Percentiles rank a stretch among this genome's conserved stretches.
These are phyloP conservation scores for Tricholoma flavovirens DNA, from an alignment of 768 basidiomycete genomes.

Conservation along the genomic window DNA sequence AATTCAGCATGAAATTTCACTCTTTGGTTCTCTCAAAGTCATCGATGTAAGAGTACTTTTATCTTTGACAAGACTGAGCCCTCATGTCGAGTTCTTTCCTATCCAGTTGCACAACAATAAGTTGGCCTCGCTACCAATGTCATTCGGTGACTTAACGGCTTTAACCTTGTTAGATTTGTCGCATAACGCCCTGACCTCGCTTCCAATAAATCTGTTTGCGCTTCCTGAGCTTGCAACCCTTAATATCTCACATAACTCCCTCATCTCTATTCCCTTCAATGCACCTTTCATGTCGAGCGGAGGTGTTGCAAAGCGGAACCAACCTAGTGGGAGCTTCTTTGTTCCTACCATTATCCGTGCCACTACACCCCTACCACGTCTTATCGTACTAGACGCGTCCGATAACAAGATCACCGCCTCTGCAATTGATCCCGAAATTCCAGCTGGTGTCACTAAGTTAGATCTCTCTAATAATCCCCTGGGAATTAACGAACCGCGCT, in stretches of 20 bases:
- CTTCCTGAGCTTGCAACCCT: conserved; percentile 62
- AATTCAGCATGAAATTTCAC: conserved; percentile 75
- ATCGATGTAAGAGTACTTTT: conserved; percentile 47
- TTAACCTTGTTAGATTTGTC: conserved; percentile 71
- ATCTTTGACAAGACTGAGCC: neutral
- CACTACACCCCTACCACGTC: conserved; percentile 56
- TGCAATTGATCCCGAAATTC: conserved; percentile 50
- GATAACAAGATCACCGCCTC: conserved; percentile 57
- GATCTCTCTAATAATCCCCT: conserved; percentile 69
- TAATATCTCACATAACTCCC: conserved; percentile 67
- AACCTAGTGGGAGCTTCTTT: conserved; percentile 53
- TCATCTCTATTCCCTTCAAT: conserved; percentile 57
- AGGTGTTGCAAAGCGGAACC: conserved; percentile 20
- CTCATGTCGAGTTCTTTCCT: conserved; percentile 3
- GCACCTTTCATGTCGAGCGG: conserved; percentile 42
- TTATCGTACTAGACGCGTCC: conserved; percentile 58
- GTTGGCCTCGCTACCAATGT: conserved; percentile 52
- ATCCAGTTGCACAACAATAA: conserved; percentile 71
- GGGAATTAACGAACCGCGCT: conserved; percentile 27
- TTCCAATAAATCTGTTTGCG: conserved; percentile 61
- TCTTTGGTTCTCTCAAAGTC: conserved; percentile 78
- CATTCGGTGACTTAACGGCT: conserved; percentile 62
- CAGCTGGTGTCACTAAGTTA: conserved; percentile 48
- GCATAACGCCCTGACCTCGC: conserved; percentile 56
- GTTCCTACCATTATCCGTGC: conserved; percentile 57